Evolutionary conservation across 2,329 filamentous ascomycete species (phyloP), one percentile per base, ranked within the genome.

Genomic region (Aspergillus puulaauensis): DNA sequence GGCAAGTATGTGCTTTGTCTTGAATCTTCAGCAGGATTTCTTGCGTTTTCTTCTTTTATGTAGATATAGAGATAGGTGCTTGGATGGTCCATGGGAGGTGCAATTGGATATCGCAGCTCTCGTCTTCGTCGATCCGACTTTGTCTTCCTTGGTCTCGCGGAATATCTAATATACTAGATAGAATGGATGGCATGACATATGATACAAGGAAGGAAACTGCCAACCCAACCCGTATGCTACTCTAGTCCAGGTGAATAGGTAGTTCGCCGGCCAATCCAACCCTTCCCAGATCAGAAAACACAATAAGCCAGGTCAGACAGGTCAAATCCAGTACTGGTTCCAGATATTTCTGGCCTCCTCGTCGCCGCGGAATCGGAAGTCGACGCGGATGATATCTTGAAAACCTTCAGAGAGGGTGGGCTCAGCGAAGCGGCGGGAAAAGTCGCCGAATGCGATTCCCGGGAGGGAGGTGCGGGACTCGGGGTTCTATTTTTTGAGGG

Each of bases 371-470:
- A 95, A 93, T 71, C 80, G 70, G 68, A 99, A 99, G 33, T 89
- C 84, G 0, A 96, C 78, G 54, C 86, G 84, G 1, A 84, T 80
- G 37, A 99, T 84, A 64, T 97, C 91, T 62, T 89, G 79, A 67
- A 97, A 97, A 0, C 93, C 93, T 75, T 99, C 95, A 12, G 83
- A 81, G 1, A 83, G 59, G 40, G 81, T 83, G 0, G 93, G 95
- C 64, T 88, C 82, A 63, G 86, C 86, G 75, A 90, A 95, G 53
- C 90, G 83, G 8, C 86, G 84, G 15, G 81, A 78, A 69, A 91
- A 99, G 12, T 86, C 83, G 23, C 82, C 86, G 72, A 97, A 98
- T 0, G 95, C 93, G 61, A 95, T 80, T 45, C 84, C 85, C 0
- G 93, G 93, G 5, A 99, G 81, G 1, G 85, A 81, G 0, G 82